phyloP scores from a whole-genome alignment of 2,329 filamentous ascomycete species.

The Fusarium odoratissimum region DNA sequence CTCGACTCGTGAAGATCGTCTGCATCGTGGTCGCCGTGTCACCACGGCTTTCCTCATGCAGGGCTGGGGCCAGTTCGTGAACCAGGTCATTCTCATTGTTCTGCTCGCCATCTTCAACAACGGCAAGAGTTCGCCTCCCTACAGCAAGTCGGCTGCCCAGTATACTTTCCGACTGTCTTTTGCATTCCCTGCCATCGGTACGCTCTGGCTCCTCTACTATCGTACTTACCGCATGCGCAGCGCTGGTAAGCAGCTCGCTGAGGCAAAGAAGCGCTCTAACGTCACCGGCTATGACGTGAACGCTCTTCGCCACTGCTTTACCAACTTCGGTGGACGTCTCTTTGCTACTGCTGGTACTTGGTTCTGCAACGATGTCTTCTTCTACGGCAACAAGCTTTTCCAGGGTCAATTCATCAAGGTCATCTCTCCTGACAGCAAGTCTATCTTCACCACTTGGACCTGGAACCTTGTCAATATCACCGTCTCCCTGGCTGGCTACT shows the following conservation, averaged over 20 bases:
- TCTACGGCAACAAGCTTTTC: slow-evolving; percentile 99
- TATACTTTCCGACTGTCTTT: slow-evolving; percentile 95
- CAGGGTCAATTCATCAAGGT: slow-evolving; percentile 89
- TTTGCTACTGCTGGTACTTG: slow-evolving; percentile 88
- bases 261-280: slow-evolving; percentile 85
- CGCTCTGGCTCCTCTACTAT: slow-evolving; percentile 95
- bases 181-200: slow-evolving; percentile 88
- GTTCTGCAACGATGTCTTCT: slow-evolving; percentile 98
- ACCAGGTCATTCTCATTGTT: slow-evolving; percentile 90
- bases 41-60: slow-evolving; percentile 98
- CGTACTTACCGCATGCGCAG: slow-evolving; percentile 94
- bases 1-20: slow-evolving; percentile 90
- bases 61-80: slow-evolving; percentile 96
- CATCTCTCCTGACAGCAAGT: slow-evolving; percentile 75
- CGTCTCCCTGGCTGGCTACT: slow-evolving; percentile 89
- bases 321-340: slow-evolving; percentile 86
- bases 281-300: slow-evolving; percentile 94
- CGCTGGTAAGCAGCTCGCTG: slow-evolving; percentile 82
- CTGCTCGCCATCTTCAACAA: slow-evolving; percentile 90
- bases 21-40: slow-evolving; percentile 95
- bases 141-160: slow-evolving; percentile 81
- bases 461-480: slow-evolving; percentile 94
- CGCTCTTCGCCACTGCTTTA: slow-evolving; percentile 82
- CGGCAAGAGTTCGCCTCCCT: slow-evolving; percentile 78
- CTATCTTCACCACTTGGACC: slow-evolving; percentile 87